phyloP scores from a whole-genome alignment of 2,329 filamentous ascomycete genomes.

The Fusarium sp. region DNA sequence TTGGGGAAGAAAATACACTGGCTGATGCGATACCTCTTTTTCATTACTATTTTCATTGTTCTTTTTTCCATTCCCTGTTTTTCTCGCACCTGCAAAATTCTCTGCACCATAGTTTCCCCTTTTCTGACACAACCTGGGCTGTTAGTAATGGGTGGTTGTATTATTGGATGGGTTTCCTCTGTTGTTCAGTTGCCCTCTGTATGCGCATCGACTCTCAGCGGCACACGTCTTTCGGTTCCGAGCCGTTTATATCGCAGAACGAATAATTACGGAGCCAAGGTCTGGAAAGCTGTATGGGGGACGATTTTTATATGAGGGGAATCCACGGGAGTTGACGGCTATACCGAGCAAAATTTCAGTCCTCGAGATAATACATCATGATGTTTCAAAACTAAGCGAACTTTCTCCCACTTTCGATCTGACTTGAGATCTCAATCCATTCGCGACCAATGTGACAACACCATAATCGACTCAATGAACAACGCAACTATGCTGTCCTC shows the following conservation, averaged over 20 bases:
- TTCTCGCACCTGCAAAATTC: constrained; percentile 48
- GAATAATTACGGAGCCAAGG: constrained; percentile 37
- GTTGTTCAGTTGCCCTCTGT: constrained; percentile 48
- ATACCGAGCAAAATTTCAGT: constrained; percentile 51
- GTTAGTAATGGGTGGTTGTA: constrained; percentile 53
- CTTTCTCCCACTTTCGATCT: neutral
- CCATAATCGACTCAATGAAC: neutral
- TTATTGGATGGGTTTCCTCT: constrained; percentile 51
- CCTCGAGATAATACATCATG: constrained; percentile 54
- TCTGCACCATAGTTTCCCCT: constrained; percentile 52
- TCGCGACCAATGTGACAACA: neutral
- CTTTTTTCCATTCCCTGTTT: constrained; percentile 40
- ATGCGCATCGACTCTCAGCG: constrained; percentile 38
- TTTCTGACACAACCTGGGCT: constrained; percentile 46
- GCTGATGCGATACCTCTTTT: constrained; percentile 54
- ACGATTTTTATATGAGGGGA: constrained; percentile 40
- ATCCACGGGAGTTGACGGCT: constrained; percentile 48
- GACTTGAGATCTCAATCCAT: neutral
- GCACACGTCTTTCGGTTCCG: constrained; percentile 31
- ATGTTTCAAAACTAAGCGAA: constrained; percentile 47
- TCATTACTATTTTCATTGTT: constrained; percentile 41
- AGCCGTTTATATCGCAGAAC: constrained; percentile 30
- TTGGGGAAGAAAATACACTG: constrained; percentile 43
- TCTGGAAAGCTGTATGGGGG: constrained; percentile 39
- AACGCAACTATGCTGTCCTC: neutral